These are phyloP conservation scores for Didymella sp. DNA, from an alignment of 2,329 filamentous ascomycete genomes.

Conservation along the genomic window DNA sequence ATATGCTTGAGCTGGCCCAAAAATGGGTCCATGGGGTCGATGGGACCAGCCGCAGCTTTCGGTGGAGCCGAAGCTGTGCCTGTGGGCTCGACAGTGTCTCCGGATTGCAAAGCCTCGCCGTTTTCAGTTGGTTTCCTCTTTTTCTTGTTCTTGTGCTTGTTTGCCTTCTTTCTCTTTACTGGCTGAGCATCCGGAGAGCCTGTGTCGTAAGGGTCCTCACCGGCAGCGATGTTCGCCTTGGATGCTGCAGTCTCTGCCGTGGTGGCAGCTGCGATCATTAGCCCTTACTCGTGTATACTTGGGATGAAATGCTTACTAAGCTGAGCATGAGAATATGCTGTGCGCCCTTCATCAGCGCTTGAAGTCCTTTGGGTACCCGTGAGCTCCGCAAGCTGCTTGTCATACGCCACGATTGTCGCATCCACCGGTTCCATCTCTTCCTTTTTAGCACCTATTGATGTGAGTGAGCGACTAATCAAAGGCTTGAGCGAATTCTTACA, in stretches of 20 bases:
- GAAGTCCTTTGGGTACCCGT: neutral
- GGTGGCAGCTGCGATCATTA: neutral
- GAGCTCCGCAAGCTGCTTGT: neutral
- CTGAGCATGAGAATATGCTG: neutral
- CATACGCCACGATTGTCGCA: neutral
- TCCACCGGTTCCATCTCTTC: neutral
- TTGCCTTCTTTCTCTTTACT: constrained; percentile 14
- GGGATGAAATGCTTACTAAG: neutral
- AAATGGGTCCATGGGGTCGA: constrained; percentile 8
- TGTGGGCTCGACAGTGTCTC: neutral
- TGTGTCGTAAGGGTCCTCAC: neutral
- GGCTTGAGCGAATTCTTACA: neutral
- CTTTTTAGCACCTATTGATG: neutral
- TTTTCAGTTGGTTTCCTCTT: constrained; percentile 5
- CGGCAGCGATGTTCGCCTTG: neutral
- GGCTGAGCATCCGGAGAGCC: neutral
- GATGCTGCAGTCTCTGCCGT: neutral
- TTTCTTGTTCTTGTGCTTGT: constrained; percentile 14
- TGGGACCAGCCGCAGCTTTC: neutral
- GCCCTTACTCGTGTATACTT: too few species aligned
- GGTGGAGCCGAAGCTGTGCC: neutral
- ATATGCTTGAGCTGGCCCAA: constrained; percentile 3
- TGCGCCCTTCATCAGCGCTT: neutral
- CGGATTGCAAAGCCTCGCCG: neutral
- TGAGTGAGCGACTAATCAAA: neutral